Base-by-base conservation (phyloP, 345 rosid species). In the Hirschfeldia incana region DNA sequence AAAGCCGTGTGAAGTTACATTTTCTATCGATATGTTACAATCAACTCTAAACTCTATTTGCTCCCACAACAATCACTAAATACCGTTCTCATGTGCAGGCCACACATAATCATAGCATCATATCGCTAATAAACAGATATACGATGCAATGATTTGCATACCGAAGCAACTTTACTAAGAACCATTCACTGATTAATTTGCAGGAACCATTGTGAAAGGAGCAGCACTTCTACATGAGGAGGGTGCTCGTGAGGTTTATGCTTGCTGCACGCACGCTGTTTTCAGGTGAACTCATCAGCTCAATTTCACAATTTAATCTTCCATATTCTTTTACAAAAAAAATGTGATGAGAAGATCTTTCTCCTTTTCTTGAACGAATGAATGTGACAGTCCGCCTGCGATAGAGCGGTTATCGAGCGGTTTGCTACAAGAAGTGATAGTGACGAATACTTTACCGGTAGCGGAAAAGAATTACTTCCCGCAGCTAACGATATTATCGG, bases 231-330 rank as follows among this genome's bases (percentile, higher is more conserved):
- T 95, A 70, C 99, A 95, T 82, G 93, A 95, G 77, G 99, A 93
- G 65, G 99, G 99, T 42, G 99, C 99, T 8, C 88, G 94, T 66
- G 99, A 95, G 86, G 99, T 95, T 69, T 95, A 93, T 65, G 98
- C 99, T 64, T 95, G 99, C 86, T 86, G 88, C 76, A 95, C 96
- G 0, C 99, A 95, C 75, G 97, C 99, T 2, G 98, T 95, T 84
- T 95, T 95, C 86, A 95, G 98, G 99, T 95, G 80, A 58, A 33
- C 3, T 2, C 44, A 30, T 30, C 8, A 8, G 21, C 67, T 78
- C 37, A 33, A 5, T n/a, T 63, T 33, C 0, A 3, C 27, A 46
- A 27, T 32, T 37, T 39, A 13, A 6, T 49, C 21, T 12, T 74
- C 17, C 8, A 9, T 62, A 27, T 57, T 34, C 4, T 8, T 64